A percentile compares a stretch with the other conserved stretches of the same genome.
These are phyloP conservation scores for Nicotiana paniculata DNA, from an alignment of 257 asterid species.

Conservation along the genomic window DNA sequence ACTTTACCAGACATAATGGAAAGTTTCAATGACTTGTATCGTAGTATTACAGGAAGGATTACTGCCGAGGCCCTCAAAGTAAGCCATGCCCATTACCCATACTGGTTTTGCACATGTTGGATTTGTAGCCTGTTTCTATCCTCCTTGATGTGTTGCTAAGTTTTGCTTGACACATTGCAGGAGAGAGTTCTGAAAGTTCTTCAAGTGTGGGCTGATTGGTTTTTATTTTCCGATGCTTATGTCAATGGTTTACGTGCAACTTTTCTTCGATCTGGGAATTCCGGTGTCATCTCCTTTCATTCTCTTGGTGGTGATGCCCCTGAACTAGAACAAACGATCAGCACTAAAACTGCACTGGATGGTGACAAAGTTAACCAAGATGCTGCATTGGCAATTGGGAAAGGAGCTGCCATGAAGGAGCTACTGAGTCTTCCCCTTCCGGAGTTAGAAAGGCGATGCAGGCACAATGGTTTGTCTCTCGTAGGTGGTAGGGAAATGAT, in stretches of 20 bases:
- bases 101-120: neutral
- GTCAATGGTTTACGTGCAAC: constrained; percentile 92
- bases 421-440: constrained; percentile 59
- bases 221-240: constrained; percentile 83
- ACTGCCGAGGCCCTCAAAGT: constrained; percentile 97
- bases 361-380: constrained; percentile 57
- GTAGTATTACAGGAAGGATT: constrained; percentile 87
- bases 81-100: constrained; percentile 10
- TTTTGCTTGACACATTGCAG: constrained; percentile 33
- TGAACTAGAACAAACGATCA: constrained; percentile 55
- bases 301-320: constrained; percentile 90
- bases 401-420: constrained; percentile 89
- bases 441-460: constrained; percentile 86
- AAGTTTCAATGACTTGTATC: constrained; percentile 90
- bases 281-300: constrained; percentile 76
- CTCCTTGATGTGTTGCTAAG: constrained; percentile 5
- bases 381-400: constrained; percentile 87
- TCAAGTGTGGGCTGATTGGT: constrained; percentile 98
- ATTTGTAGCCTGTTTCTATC: neutral
- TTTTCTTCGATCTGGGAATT: constrained; percentile 72
- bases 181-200: constrained; percentile 87
- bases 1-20: constrained; percentile 80
- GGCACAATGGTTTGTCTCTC: constrained; percentile 81
- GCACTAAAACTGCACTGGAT: constrained; percentile 38
- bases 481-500: constrained; percentile 92